These are phyloP conservation scores for Aspergillus transmontanensis DNA, from an alignment of 2,329 filamentous ascomycete genomes.

Conservation along the genomic window DNA sequence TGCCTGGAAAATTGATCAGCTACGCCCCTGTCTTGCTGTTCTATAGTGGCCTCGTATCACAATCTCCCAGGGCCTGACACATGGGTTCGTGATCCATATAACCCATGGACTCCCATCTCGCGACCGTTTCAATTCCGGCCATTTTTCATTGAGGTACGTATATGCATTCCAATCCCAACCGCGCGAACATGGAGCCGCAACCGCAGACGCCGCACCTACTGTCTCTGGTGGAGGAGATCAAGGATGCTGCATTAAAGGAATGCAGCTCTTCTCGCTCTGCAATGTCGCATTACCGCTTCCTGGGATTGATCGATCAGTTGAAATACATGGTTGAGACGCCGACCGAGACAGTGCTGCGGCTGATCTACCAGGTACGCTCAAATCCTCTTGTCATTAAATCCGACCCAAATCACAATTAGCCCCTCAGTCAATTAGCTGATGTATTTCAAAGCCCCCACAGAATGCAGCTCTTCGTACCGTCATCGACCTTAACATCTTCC, in stretches of 20 bases:
- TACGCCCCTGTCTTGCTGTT: background rate
- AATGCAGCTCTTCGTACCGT: constrained; percentile 35
- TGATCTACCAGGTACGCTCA: constrained; percentile 36
- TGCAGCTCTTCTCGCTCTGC: constrained; percentile 19
- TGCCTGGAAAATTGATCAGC: background rate
- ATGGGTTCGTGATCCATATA: background rate
- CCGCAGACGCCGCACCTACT: constrained; percentile 1
- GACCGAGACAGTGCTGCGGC: constrained; percentile 32
- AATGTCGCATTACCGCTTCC: constrained; percentile 29
- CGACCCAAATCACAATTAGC: background rate
- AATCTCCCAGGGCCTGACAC: too few species aligned
- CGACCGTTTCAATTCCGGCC: background rate
- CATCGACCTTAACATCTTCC: constrained; percentile 34
- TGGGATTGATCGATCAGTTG: constrained; percentile 32
- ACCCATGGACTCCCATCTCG: background rate
- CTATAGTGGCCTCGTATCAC: background rate
- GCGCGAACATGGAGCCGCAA: constrained; percentile 8
- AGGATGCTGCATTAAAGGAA: constrained; percentile 20
- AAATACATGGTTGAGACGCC: constrained; percentile 34
- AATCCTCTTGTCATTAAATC: background rate
- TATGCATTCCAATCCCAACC: constrained; percentile 5
- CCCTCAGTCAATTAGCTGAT: background rate
- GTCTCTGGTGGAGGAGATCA: constrained; percentile 18
- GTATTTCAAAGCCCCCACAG: constrained; percentile 31
- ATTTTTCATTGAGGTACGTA: background rate